Conservation (phyloP, 225 moss, liverwort and hornwort species). For the Physcomitrium patens region DNA sequence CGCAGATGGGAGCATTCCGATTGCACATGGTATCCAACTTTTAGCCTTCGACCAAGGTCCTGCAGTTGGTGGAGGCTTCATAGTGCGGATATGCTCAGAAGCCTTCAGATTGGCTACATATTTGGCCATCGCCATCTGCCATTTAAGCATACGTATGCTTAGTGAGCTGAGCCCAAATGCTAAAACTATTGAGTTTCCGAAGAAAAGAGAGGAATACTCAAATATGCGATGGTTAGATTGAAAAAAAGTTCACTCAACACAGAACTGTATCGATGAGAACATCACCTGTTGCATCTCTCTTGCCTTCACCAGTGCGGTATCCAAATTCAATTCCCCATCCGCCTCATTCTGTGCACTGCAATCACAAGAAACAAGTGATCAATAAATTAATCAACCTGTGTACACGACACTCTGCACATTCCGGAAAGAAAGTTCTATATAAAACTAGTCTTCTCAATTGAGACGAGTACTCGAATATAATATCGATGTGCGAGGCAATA, state of each 20-base stretch:
- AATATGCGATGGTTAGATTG: conserved; percentile 6
- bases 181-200: background rate
- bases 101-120: conserved; percentile 36
- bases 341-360: conserved; percentile 38
- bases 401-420: background rate
- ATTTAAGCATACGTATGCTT: conserved; percentile 7
- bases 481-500: background rate
- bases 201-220: background rate
- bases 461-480: background rate
- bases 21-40: conserved; percentile 59
- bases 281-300: conserved; percentile 57
- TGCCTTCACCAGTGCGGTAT: conserved; percentile 43
- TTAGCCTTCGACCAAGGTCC: conserved; percentile 55
- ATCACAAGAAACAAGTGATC: background rate
- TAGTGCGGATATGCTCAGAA: conserved; percentile 22
- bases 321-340: conserved; percentile 30
- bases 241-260: conserved; percentile 11
- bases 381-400: background rate
- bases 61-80: conserved; percentile 25
- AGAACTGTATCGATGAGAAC: conserved; percentile 10
- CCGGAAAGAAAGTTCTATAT: background rate
- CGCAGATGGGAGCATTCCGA: conserved; percentile 63
- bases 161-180: conserved; percentile 15
- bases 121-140: conserved; percentile 41
- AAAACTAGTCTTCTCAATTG: conserved; percentile 9